These are phyloP conservation scores for Neurospora sp. DNA, from an alignment of 495 filamentous ascomycete species.

Conservation along the genomic window DNA sequence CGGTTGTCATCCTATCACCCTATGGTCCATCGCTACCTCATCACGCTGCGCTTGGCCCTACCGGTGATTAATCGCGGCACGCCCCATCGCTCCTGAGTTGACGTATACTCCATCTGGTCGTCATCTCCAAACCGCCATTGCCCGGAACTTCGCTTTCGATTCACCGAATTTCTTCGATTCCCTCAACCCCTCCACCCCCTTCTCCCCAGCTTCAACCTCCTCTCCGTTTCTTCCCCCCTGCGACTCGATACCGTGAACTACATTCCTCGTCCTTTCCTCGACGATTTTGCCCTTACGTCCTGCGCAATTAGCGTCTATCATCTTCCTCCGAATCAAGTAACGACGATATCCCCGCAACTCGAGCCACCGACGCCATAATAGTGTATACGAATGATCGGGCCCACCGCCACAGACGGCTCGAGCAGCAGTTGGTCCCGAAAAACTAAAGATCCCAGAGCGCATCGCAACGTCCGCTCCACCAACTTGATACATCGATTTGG, in stretches of 20 bases:
- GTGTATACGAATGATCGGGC: constrained; percentile 1
- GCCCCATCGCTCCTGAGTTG: no score
- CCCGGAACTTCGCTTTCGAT: not conserved
- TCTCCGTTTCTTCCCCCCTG: not conserved
- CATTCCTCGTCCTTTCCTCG: not conserved
- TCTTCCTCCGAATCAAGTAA: not conserved
- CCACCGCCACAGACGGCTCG: constrained; percentile 1
- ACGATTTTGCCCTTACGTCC: not conserved
- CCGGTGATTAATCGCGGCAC: not conserved
- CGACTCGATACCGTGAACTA: not conserved
- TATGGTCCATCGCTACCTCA: not conserved
- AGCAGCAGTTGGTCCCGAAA: not conserved
- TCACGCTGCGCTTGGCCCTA: not conserved
- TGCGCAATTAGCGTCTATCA: not conserved
- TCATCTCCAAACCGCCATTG: not conserved
- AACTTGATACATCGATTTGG: not conserved
- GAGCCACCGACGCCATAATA: not conserved
- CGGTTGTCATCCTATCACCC: not conserved
- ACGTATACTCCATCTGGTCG: not conserved
- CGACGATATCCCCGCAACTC: not conserved
- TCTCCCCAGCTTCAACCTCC: not conserved
- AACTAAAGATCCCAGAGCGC: not conserved
- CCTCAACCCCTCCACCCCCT: not conserved
- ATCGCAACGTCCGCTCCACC: not conserved
- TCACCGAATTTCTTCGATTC: not conserved